Base-by-base conservation (phyloP, 768 basidiomycete species). In the Antrodiella citrinella region DNA sequence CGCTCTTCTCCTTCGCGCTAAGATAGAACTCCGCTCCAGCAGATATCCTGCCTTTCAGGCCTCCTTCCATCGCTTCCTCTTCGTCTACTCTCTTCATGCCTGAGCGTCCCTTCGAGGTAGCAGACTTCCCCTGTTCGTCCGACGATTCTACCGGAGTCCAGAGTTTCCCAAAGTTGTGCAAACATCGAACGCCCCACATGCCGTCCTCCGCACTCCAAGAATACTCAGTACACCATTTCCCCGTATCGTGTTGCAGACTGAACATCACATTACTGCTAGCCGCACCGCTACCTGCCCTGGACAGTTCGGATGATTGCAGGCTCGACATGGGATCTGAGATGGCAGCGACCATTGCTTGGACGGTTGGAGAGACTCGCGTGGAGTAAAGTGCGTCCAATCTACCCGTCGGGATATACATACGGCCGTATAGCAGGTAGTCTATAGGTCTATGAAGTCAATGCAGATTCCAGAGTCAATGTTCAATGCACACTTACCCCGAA, bases 371-470 rank as follows among this genome's bases (percentile, higher is more conserved):
- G 19, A 96, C 59, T 12, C 93, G 77, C 19, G 83, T 86, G 1
- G 91, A 88, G 55, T 93, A 96, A 18, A 97, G 68, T 0, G 91
- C 95, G 58, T 96, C 92, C 38, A 97, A 72, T 41, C 92, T 74
- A 9, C 91, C 83, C 0, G 88, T 85, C 1, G 95, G 94, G 3
- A 96, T 76, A 65, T 95, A 91, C 38, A 94, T 74, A 3, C 92
- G 82, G 13, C 95, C 95, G 64, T 95, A 97, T 20, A 97, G 72
- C 35, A 98, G 77, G 65, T 93, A 98, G 67, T 97, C 95, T 94
- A 56, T 50, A 52, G 40, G 46, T 55, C 40, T 50, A 55, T 65
- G 58, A 65, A 48, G 53, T 51, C 50, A 52, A 50, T 51, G 53
- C 55, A 35, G 48, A 52, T 45, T 26, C 25, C 18, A 30, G 41